Percentiles rank a stretch among this genome's conserved stretches.
Conservation (phyloP, 2,329 filamentous ascomycete genomes). For the Pseudocercospora vitis region DNA sequence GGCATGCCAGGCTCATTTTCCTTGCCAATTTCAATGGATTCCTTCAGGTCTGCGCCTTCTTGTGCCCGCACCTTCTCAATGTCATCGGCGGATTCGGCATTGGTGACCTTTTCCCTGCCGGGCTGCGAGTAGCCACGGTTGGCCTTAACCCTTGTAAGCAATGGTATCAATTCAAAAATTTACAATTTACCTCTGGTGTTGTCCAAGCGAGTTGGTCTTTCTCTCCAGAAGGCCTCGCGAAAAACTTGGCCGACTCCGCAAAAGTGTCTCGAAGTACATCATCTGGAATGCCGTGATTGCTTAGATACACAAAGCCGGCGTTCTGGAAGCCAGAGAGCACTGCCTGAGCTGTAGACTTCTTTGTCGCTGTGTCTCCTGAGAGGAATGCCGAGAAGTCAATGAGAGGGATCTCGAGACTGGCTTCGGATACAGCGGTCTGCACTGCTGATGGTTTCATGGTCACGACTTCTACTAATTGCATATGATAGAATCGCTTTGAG, state of each 20-base stretch:
- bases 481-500: neutral
- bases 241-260: slow-evolving; percentile 64
- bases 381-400: slow-evolving; percentile 75
- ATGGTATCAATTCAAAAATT: neutral
- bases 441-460: slow-evolving; percentile 25
- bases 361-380: slow-evolving; percentile 31
- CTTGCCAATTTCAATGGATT: slow-evolving; percentile 61
- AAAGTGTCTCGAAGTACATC: slow-evolving; percentile 37
- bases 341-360: slow-evolving; percentile 58
- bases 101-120: slow-evolving; percentile 67
- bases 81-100: slow-evolving; percentile 53
- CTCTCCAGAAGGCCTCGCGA: slow-evolving; percentile 58
- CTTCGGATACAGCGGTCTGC: slow-evolving; percentile 34
- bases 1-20: slow-evolving; percentile 62
- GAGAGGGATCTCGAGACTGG: slow-evolving; percentile 47
- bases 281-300: slow-evolving; percentile 69
- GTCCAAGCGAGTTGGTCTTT: slow-evolving; percentile 69
- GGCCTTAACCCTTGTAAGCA: slow-evolving; percentile 31
- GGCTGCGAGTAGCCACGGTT: slow-evolving; percentile 51
- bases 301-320: slow-evolving; percentile 85
- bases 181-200: slow-evolving; percentile 40
- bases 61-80: slow-evolving; percentile 57
- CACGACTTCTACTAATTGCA: neutral
- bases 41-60: slow-evolving; percentile 54
- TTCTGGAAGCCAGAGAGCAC: slow-evolving; percentile 79